Conservation (phyloP, 495 filamentous ascomycete genomes). For the Annulohypoxylon stygium region DNA sequence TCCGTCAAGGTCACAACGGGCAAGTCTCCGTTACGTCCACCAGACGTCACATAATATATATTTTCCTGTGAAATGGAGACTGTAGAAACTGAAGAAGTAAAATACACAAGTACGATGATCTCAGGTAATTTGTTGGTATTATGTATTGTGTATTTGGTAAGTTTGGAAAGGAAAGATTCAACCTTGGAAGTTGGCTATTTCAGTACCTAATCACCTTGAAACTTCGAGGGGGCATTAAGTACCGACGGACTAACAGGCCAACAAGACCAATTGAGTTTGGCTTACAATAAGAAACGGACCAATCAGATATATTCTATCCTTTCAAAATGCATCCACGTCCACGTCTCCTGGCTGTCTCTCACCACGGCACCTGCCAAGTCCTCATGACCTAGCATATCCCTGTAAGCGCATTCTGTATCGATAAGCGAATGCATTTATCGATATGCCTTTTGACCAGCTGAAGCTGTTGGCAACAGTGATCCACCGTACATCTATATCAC, state of each 20-base stretch:
- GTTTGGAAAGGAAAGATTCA: background rate
- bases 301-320: conserved; percentile 12
- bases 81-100: background rate
- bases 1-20: conserved; percentile 38
- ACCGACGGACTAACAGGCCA: too few species aligned
- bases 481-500: background rate
- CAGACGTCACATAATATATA: conserved; percentile 47
- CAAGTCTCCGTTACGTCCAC: conserved; percentile 30
- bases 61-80: background rate
- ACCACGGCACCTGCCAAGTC: conserved; percentile 30
- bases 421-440: conserved; percentile 24
- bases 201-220: too few species aligned
- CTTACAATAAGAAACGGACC: conserved; percentile 3
- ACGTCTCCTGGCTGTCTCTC: conserved; percentile 14
- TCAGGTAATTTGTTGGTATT: background rate
- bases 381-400: conserved; percentile 23
- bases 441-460: conserved; percentile 26
- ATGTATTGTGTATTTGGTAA: conserved; percentile 11
- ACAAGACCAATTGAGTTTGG: background rate
- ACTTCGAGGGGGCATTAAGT: too few species aligned
- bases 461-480: background rate
- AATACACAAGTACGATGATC: conserved; percentile 7
- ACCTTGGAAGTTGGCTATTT: too few species aligned
- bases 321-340: conserved; percentile 7
- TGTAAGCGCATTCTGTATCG: conserved; percentile 8